These are phyloP conservation scores for Xylaria polymorpha DNA, from an alignment of 2,329 filamentous ascomycete genomes.

Conservation along the genomic window DNA sequence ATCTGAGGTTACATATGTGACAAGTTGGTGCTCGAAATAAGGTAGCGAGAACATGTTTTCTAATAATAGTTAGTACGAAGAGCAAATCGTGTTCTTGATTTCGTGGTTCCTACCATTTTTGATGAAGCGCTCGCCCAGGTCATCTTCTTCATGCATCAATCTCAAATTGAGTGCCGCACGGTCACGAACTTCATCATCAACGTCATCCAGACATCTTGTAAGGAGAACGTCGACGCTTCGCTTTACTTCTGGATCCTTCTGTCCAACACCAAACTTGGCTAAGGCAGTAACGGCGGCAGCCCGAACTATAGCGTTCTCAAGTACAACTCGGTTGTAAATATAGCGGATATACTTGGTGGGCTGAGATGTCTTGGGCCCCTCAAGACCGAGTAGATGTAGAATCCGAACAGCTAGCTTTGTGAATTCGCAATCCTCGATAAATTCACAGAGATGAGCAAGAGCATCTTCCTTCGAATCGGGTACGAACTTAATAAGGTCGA, in stretches of 20 bases:
- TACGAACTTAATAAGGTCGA: constrained; percentile 98
- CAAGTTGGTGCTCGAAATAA: constrained; percentile 95
- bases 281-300: constrained; percentile 95
- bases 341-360: constrained; percentile 99
- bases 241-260: constrained; percentile 97
- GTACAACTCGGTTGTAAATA: constrained; percentile 97
- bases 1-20: constrained; percentile 95
- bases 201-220: constrained; percentile 93
- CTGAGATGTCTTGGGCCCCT: constrained; percentile 94
- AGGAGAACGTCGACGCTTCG: constrained; percentile 92
- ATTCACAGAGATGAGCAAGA: constrained; percentile 95
- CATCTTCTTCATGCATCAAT: constrained; percentile 91
- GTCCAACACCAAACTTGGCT: constrained; percentile 96
- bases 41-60: constrained; percentile 96
- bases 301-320: constrained; percentile 96
- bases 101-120: constrained; percentile 78
- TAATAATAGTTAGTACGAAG: constrained; percentile 54
- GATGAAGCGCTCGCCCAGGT: constrained; percentile 86
- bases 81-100: neutral
- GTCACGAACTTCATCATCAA: constrained; percentile 96
- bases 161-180: constrained; percentile 92
- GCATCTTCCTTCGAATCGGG: constrained; percentile 86
- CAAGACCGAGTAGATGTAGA: constrained; percentile 90
- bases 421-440: constrained; percentile 99
- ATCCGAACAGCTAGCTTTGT: constrained; percentile 97